These are phyloP conservation scores for Chaetomium tenue DNA, from an alignment of 495 filamentous ascomycete genomes.

Conservation along the genomic window DNA sequence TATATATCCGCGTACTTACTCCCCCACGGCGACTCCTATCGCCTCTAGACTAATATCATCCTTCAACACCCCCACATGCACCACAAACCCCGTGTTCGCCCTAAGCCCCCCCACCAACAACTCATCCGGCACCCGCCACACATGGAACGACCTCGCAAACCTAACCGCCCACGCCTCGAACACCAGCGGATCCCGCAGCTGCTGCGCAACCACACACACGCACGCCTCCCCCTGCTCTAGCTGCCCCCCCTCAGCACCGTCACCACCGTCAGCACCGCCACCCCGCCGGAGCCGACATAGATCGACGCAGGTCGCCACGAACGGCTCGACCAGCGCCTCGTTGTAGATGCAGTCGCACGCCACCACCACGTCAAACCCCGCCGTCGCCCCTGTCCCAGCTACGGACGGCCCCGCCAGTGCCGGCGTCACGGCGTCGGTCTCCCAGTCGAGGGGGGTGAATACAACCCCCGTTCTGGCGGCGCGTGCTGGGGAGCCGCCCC, in stretches of 20 bases:
- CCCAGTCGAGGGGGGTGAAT: conserved; percentile 67
- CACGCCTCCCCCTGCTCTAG: conserved; percentile 20
- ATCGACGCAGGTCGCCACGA: conserved; percentile 83
- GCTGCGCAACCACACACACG: conserved; percentile 76
- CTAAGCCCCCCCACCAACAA: conserved; percentile 52
- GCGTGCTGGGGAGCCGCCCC: not conserved
- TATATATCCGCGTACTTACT: not conserved
- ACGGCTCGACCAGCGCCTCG: conserved; percentile 73
- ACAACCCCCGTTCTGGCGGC: conserved; percentile 41
- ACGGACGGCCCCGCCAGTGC: conserved; percentile 33
- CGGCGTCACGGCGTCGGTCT: conserved; percentile 50
- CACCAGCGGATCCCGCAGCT: conserved; percentile 77
- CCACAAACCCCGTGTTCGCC: conserved; percentile 60
- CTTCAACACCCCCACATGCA: conserved; percentile 63
- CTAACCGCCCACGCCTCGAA: conserved; percentile 77
- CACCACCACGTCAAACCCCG: conserved; percentile 61
- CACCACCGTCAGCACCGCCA: conserved; percentile 7
- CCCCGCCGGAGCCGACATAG: conserved; percentile 57
- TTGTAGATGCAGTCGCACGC: conserved; percentile 93
- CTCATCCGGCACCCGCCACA: conserved; percentile 73
- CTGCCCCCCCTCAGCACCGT: not conserved
- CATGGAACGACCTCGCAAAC: conserved; percentile 63
- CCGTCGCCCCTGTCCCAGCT: not conserved
- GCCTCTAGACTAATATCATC: conserved; percentile 10
- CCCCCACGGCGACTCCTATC: not conserved